Evolutionary conservation across 306 rosid genomes (phyloP).

Genomic region (Castanea crenata): DNA sequence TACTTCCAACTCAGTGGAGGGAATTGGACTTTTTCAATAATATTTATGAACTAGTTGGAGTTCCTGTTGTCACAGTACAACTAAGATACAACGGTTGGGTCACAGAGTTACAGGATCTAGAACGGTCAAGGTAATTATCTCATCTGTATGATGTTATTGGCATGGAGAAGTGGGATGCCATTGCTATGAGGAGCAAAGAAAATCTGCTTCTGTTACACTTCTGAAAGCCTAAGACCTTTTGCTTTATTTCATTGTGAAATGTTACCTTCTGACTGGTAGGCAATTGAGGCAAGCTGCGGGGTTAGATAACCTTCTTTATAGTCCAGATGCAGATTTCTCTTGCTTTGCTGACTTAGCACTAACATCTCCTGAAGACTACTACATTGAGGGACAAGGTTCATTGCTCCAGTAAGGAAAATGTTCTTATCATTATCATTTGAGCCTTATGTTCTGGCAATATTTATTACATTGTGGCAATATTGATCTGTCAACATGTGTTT

Average conservation of each 20-base stretch:
- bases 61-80: constrained; percentile 99
- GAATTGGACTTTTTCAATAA: constrained; percentile 74
- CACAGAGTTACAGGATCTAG: constrained; percentile 90
- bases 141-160: constrained; percentile 7
- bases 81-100: constrained; percentile 99
- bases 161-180: constrained; percentile 2
- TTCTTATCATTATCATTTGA: not conserved
- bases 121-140: constrained; percentile 78
- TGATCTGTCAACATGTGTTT: not conserved
- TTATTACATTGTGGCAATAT: not conserved
- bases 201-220: not conserved
- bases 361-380: constrained; percentile 89
- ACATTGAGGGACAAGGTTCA: constrained; percentile 95
- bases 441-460: not conserved
- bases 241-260: constrained; percentile 30
- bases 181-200: not conserved
- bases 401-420: constrained; percentile 78
- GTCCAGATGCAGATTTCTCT: constrained; percentile 98
- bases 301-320: constrained; percentile 92
- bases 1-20: constrained; percentile 83
- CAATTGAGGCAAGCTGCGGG: constrained; percentile 75
- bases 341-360: constrained; percentile 98
- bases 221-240: not conserved
- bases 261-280: constrained; percentile 51
- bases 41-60: constrained; percentile 84